phyloP scores from a whole-genome alignment of 345 rosid genomes.

The Lagerstroemia speciosa region DNA sequence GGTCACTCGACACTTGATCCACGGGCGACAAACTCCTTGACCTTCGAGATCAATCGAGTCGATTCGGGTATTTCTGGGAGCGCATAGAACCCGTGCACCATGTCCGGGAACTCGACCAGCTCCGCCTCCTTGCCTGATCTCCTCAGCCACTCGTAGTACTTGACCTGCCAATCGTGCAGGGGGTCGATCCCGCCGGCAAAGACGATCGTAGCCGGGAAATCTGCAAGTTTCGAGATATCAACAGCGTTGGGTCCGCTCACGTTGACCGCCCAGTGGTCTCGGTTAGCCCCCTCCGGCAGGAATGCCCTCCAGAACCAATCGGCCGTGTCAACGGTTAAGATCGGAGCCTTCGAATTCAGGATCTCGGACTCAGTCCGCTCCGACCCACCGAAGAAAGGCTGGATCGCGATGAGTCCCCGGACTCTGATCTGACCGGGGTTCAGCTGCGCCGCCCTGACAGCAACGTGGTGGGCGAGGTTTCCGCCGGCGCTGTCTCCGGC shows the following conservation, averaged over 20 bases:
- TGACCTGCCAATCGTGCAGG: slow-evolving; percentile 67
- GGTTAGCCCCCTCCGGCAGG: slow-evolving; percentile 49
- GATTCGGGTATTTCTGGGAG: slow-evolving; percentile 65
- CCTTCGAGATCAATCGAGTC: slow-evolving; percentile 26
- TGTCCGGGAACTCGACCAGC: slow-evolving; percentile 53
- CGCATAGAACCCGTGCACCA: slow-evolving; percentile 69
- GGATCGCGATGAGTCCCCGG: slow-evolving; percentile 48
- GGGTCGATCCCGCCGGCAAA: slow-evolving; percentile 57
- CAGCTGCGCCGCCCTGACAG: slow-evolving; percentile 5
- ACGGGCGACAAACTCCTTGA: slow-evolving; percentile 39
- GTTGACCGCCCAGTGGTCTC: slow-evolving; percentile 43
- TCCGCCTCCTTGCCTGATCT: slow-evolving; percentile 48
- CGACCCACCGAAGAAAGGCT: slow-evolving; percentile 78
- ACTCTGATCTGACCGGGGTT: slow-evolving; percentile 21
- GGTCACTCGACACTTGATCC: background rate
- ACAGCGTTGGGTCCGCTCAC: slow-evolving; percentile 38
- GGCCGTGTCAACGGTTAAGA: slow-evolving; percentile 13
- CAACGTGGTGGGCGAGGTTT: slow-evolving; percentile 13
- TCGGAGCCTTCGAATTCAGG: background rate
- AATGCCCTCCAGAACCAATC: slow-evolving; percentile 51
- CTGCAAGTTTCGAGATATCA: slow-evolving; percentile 32
- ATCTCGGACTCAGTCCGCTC: slow-evolving; percentile 67
- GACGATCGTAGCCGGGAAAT: slow-evolving; percentile 47
- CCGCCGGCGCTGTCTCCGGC: slow-evolving; percentile 15
- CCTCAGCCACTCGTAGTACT: slow-evolving; percentile 57